phyloP scores from a whole-genome alignment of 164 flowering plant species.

The Vitis rotundifolia region DNA sequence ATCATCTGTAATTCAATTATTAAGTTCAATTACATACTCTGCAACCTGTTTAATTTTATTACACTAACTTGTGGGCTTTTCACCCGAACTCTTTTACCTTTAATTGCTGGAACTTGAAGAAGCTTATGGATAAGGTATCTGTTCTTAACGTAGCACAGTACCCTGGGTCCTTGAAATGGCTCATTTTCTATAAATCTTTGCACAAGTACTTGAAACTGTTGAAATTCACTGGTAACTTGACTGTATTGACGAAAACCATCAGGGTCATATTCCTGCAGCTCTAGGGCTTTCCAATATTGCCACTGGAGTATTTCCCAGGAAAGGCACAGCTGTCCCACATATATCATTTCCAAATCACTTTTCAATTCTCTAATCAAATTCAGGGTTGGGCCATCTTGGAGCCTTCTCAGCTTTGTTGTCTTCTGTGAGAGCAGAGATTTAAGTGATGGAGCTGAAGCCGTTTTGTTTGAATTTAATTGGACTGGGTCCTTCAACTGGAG shows the following conservation, averaged over 20 bases:
- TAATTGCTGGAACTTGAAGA: constrained; percentile 79
- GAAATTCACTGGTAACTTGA: constrained; percentile 66
- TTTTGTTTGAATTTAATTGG: constrained; percentile 19
- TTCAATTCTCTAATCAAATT: constrained; percentile 46
- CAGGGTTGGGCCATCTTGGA: constrained; percentile 37
- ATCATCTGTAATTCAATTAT: constrained; percentile 52
- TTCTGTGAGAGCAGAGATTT: constrained; percentile 34
- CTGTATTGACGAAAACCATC: constrained; percentile 42
- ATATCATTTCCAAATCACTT: constrained; percentile 66
- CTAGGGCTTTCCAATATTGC: constrained; percentile 57
- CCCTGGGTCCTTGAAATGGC: constrained; percentile 65
- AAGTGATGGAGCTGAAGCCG: constrained; percentile 23
- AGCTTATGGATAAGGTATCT: constrained; percentile 54
- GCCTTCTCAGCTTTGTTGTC: constrained; percentile 25
- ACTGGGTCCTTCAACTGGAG: constrained; percentile 56
- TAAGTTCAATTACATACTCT: neutral
- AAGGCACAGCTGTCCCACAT: constrained; percentile 82
- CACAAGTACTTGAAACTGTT: constrained; percentile 74
- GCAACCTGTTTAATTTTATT: neutral
- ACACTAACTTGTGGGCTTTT: too few species aligned
- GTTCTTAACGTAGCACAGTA: constrained; percentile 54
- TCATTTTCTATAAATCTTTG: constrained; percentile 81
- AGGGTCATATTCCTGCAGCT: constrained; percentile 45
- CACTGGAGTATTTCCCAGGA: constrained; percentile 94
- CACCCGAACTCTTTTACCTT: constrained; percentile 44